A percentile compares a stretch with the other conserved stretches of the same genome.
Conservation (phyloP, 106 monocot species). For the Agapanthus africanus region DNA sequence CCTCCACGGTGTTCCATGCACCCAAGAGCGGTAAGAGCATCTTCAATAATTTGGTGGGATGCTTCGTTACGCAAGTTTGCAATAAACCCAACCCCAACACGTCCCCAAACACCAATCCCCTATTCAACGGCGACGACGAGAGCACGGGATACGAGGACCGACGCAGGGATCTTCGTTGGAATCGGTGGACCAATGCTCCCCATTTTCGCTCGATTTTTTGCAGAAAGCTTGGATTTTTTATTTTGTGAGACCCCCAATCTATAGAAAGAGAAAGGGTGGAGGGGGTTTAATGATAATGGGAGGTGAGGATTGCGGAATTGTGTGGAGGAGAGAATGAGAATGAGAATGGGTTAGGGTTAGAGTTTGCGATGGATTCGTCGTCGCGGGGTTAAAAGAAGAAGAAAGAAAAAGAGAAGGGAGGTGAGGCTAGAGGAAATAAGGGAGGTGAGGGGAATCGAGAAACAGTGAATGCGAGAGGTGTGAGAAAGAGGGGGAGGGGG, state of each 20-base stretch:
- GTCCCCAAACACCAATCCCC: slow-evolving; percentile 7
- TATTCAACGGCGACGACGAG: slow-evolving; percentile 11
- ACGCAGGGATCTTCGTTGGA: slow-evolving; percentile 5
- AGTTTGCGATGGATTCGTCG: no score
- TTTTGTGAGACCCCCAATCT: background rate
- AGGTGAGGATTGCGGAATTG: slow-evolving; percentile 9
- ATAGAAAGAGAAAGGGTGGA: background rate
- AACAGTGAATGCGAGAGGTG: no score
- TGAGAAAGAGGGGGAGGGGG: no score
- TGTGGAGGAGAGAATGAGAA: slow-evolving; percentile 23
- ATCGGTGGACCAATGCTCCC: slow-evolving; percentile 19
- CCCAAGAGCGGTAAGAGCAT: slow-evolving; percentile 88
- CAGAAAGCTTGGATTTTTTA: no score
- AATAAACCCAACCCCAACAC: slow-evolving; percentile 92
- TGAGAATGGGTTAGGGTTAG: no score
- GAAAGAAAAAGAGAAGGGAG: no score
- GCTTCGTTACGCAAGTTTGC: slow-evolving; percentile 87
- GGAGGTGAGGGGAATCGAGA: no score
- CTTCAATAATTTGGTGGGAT: slow-evolving; percentile 66
- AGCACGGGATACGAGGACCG: background rate
- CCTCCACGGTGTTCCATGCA: slow-evolving; percentile 99
- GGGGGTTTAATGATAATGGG: background rate
- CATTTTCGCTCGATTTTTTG: background rate
- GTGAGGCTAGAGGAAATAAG: no score
- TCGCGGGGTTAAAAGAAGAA: no score